These are phyloP conservation scores for Tetradesmus obliquus DNA, from an alignment of 139 green algal genomes.

Conservation along the genomic window DNA sequence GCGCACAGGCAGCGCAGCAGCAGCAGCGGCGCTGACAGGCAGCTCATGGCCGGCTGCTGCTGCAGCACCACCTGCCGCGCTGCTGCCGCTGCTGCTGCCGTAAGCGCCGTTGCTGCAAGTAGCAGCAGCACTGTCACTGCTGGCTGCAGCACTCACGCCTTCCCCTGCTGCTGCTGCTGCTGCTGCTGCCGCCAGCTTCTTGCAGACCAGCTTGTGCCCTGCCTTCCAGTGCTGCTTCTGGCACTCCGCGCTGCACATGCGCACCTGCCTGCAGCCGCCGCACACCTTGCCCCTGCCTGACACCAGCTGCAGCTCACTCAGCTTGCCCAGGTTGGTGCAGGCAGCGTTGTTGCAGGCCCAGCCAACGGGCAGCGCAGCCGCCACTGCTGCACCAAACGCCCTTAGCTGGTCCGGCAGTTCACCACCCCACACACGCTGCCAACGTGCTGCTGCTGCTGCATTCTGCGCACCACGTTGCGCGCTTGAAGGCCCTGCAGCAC, in stretches of 20 bases:
- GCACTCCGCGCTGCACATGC: constrained; percentile 14
- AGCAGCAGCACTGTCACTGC: constrained; percentile 9
- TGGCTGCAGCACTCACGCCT: not conserved
- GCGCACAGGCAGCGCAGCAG: not conserved
- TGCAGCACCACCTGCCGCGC: not conserved
- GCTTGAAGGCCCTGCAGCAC: no score
- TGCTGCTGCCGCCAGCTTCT: not conserved
- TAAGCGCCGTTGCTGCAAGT: not conserved
- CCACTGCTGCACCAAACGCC: not conserved
- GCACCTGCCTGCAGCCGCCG: not conserved
- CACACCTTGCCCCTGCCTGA: not conserved
- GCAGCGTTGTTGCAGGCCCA: not conserved
- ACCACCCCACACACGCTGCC: not conserved
- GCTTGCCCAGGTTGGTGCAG: not conserved
- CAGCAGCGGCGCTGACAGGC: not conserved
- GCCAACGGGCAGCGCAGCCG: not conserved
- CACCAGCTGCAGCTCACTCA: not conserved
- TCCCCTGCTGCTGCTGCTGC: not conserved
- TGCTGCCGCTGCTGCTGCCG: not conserved
- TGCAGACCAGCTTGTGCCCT: no score
- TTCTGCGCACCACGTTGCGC: no score
- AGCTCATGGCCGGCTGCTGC: not conserved
- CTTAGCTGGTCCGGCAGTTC: not conserved
- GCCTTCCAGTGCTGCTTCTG: not conserved
- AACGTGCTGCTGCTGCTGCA: not conserved